A percentile compares a stretch with the other conserved stretches of the same genome.
Evolutionary conservation across 2,329 filamentous ascomycete genomes (phyloP).

Genomic region (Cercospora sp.): DNA sequence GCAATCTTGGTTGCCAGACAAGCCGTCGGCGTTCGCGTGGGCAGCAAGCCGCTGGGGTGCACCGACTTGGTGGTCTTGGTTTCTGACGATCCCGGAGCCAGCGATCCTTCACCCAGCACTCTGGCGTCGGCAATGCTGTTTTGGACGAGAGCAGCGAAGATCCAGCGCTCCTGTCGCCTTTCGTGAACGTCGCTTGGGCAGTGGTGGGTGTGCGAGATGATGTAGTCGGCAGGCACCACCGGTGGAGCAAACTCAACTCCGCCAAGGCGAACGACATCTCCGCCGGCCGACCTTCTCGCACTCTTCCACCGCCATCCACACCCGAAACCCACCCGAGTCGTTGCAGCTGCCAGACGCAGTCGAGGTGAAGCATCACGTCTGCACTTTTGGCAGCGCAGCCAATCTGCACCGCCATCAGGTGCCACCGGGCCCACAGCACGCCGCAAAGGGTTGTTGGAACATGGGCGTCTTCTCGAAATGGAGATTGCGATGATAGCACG

Average conservation of each 20-base stretch:
- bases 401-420: neutral
- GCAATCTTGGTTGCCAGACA: neutral
- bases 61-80: neutral
- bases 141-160: neutral
- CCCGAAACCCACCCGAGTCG: neutral
- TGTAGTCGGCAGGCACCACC: neutral
- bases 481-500: neutral
- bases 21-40: neutral
- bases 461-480: neutral
- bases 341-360: neutral
- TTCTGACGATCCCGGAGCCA: neutral
- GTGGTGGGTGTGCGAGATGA: neutral
- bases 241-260: neutral
- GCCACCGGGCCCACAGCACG: neutral
- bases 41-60: neutral
- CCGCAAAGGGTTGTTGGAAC: neutral
- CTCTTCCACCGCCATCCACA: neutral
- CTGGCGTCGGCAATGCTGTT: neutral
- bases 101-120: neutral
- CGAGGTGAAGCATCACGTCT: neutral
- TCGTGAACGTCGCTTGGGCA: neutral
- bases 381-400: no score
- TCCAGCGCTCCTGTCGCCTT: neutral
- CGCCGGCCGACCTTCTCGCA: neutral
- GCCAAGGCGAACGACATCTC: neutral